These are phyloP conservation scores for Nephelium lappaceum DNA, from an alignment of 345 rosid species.

Conservation along the genomic window DNA sequence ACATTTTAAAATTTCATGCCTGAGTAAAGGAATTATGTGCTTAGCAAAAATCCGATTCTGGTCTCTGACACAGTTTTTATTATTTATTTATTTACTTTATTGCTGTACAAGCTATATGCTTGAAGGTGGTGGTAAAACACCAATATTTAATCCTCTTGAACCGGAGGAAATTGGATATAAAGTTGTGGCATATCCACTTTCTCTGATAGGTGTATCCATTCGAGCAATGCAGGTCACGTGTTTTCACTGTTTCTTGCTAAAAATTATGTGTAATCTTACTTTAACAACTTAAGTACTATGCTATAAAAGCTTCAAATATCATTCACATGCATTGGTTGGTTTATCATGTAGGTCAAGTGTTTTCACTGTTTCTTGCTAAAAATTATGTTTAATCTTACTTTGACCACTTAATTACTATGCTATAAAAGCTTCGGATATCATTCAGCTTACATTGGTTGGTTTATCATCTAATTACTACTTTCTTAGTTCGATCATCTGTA, in stretches of 20 bases:
- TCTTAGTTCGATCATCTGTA: not conserved
- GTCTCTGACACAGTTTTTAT: constrained; percentile 24
- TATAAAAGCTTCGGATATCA: too few species aligned
- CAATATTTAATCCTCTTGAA: constrained; percentile 72
- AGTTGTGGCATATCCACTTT: constrained; percentile 80
- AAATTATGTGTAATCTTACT: not conserved
- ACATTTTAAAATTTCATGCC: not conserved
- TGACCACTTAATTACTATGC: too few species aligned
- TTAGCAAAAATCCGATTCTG: not conserved
- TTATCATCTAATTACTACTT: not conserved
- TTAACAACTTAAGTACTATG: not conserved
- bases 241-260: constrained; percentile 3
- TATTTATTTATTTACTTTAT: too few species aligned
- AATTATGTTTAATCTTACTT: too few species aligned
- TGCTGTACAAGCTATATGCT: constrained; percentile 71
- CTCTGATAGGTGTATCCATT: constrained; percentile 84
- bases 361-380: too few species aligned
- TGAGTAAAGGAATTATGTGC: not conserved
- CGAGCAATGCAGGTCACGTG: constrained; percentile 86
- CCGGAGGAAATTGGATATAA: constrained; percentile 86
- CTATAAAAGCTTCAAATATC: not conserved
- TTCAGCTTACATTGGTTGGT: too few species aligned
- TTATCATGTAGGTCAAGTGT: too few species aligned
- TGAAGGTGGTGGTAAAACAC: constrained; percentile 91
- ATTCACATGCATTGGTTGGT: not conserved